Conservation (phyloP, 108 stramenopile species). For the Schizochytrium sp. region DNA sequence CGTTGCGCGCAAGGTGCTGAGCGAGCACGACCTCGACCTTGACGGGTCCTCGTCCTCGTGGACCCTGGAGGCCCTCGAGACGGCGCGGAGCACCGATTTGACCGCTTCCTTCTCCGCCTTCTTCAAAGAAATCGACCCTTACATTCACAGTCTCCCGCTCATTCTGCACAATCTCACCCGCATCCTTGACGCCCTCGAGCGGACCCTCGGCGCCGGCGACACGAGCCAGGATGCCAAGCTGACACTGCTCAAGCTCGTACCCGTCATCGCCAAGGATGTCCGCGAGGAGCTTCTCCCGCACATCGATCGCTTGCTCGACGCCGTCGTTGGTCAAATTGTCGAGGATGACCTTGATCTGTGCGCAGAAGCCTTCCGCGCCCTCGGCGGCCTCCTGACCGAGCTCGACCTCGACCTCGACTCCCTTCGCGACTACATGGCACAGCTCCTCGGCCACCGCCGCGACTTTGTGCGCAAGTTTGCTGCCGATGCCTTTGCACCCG, state of each 20-base stretch:
- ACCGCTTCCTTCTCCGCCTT: neutral
- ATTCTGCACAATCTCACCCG: neutral
- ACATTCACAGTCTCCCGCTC: constrained; percentile 11
- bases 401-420: neutral
- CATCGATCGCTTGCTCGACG: neutral
- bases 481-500: constrained; percentile 32
- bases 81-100: neutral
- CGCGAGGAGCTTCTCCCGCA: neutral
- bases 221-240: neutral
- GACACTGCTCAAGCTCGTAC: neutral
- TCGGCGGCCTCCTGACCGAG: neutral
- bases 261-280: neutral
- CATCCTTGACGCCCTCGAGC: neutral
- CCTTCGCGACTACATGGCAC: constrained; percentile 15
- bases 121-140: neutral
- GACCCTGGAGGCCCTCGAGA: neutral
- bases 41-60: neutral
- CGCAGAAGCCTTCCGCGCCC: neutral
- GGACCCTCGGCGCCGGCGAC: neutral
- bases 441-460: constrained; percentile 35
- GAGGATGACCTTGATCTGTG: neutral
- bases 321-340: neutral
- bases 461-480: constrained; percentile 38
- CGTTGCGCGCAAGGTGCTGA: neutral
- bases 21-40: neutral